A percentile compares a stretch with the other conserved stretches of the same genome.
These are phyloP conservation scores for Antrodiella citrinella DNA, from an alignment of 768 basidiomycete species.

Conservation along the genomic window DNA sequence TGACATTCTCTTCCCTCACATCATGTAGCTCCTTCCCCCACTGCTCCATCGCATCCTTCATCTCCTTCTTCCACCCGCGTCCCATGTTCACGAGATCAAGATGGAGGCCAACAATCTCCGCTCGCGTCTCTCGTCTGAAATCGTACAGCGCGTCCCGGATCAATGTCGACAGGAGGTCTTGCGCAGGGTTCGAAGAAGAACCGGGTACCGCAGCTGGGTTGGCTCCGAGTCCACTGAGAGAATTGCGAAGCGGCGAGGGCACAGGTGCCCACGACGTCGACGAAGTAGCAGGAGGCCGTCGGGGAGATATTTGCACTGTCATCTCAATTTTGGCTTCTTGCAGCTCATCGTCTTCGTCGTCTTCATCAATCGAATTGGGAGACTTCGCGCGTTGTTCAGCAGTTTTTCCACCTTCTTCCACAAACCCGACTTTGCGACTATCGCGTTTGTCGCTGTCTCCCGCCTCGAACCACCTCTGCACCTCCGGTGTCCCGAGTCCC, in stretches of 20 bases:
- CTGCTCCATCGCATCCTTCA: conserved; percentile 54
- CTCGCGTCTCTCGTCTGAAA: conserved; percentile 57
- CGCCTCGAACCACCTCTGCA: conserved; percentile 41
- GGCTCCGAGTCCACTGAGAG: conserved; percentile 14
- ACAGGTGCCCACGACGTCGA: conserved; percentile 3
- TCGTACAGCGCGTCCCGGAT: conserved; percentile 70
- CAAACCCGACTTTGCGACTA: conserved; percentile 42
- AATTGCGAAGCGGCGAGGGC: conserved; percentile 3
- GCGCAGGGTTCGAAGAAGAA: conserved; percentile 32
- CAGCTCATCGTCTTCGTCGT: conserved; percentile 1
- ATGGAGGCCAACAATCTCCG: conserved; percentile 71
- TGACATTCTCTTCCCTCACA: conserved; percentile 38
- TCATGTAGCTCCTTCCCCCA: conserved; percentile 47
- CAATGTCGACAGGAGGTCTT: conserved; percentile 56
- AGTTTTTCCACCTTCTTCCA: conserved; percentile 18
- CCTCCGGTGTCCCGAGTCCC: conserved; percentile 46
- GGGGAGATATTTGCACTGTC: conserved; percentile 19
- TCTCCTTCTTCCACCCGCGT: conserved; percentile 56
- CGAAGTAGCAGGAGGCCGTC: conserved; percentile 27
- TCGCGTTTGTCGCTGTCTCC: conserved; percentile 29
- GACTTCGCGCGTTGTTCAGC: not conserved
- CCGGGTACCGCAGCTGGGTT: conserved; percentile 26
- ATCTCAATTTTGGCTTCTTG: conserved; percentile 8
- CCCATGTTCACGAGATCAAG: conserved; percentile 69
- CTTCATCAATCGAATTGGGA: not conserved